These are phyloP conservation scores for Ploettnerulaceae sp. DNA, from an alignment of 2,329 filamentous ascomycete genomes.

Conservation along the genomic window DNA sequence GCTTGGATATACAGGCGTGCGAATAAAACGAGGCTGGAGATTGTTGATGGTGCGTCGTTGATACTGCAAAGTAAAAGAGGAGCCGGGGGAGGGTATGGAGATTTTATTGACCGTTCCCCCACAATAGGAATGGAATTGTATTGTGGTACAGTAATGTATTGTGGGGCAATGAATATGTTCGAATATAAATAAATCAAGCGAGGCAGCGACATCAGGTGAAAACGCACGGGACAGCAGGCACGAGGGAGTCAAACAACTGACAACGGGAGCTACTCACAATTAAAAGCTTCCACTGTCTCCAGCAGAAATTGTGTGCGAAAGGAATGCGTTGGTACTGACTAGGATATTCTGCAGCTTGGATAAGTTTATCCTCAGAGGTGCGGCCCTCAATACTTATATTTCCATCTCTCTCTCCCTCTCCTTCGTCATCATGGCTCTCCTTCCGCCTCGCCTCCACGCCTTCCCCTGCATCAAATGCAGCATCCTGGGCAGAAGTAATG, in stretches of 20 bases:
- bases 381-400: conserved; percentile 20
- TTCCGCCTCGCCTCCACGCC: conserved; percentile 5
- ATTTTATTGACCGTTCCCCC: not conserved
- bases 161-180: not conserved
- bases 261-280: conserved; percentile 18
- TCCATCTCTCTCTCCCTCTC: conserved; percentile 2
- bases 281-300: conserved; percentile 4
- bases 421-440: conserved; percentile 4
- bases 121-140: conserved; percentile 3
- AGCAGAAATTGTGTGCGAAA: conserved; percentile 11
- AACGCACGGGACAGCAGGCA: not conserved
- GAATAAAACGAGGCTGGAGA: not conserved
- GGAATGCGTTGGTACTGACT: conserved; percentile 20
- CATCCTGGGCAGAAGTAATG: conserved; percentile 17
- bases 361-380: conserved; percentile 12
- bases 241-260: conserved; percentile 2
- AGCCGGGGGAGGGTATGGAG: not conserved
- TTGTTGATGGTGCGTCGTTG: too few relatives aligned
- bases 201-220: conserved; percentile 4
- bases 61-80: not conserved
- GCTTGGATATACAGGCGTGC: not conserved
- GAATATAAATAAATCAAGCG: not conserved
- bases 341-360: conserved; percentile 13
- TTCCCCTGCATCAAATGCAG: conserved; percentile 5
- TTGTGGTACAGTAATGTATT: not conserved